These are phyloP conservation scores for Phytophthora sansomeana DNA, from an alignment of 352 stramenopile genomes.

Conservation along the genomic window DNA sequence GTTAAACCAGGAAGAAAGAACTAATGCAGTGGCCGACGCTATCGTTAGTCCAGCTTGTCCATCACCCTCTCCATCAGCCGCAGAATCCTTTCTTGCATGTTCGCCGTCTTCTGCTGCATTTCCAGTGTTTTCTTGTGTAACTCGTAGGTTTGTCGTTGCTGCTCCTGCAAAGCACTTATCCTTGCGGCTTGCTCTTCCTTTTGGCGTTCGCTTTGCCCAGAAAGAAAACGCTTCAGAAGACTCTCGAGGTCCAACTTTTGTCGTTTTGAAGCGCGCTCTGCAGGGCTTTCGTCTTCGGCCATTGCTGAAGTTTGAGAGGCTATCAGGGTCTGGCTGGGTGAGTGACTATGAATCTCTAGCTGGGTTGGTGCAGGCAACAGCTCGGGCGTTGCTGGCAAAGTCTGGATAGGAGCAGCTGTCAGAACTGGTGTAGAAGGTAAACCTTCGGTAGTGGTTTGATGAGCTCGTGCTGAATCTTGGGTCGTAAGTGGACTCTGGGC, in stretches of 20 bases:
- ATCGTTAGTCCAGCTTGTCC: conserved; percentile 30
- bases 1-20: not conserved
- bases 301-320: not conserved
- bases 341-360: not conserved
- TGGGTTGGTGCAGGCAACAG: not conserved
- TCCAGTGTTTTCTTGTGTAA: conserved; percentile 33
- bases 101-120: conserved; percentile 38
- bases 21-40: no score
- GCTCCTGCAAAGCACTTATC: conserved; percentile 18
- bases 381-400: no score
- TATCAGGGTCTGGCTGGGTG: not conserved
- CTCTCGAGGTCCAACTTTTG: conserved; percentile 22
- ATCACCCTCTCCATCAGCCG: conserved; percentile 38
- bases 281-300: not conserved
- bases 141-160: conserved; percentile 31
- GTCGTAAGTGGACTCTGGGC: not conserved
- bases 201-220: conserved; percentile 22
- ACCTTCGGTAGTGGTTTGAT: not conserved
- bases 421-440: not conserved
- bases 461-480: not conserved
- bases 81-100: conserved; percentile 38
- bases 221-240: conserved; percentile 29
- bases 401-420: not conserved
- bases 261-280: conserved; percentile 21
- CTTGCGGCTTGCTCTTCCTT: conserved; percentile 13